Percentiles rank a stretch among this genome's conserved stretches.
Conservation (phyloP, 2,329 filamentous ascomycete species). For the Bipolaris cookei region DNA sequence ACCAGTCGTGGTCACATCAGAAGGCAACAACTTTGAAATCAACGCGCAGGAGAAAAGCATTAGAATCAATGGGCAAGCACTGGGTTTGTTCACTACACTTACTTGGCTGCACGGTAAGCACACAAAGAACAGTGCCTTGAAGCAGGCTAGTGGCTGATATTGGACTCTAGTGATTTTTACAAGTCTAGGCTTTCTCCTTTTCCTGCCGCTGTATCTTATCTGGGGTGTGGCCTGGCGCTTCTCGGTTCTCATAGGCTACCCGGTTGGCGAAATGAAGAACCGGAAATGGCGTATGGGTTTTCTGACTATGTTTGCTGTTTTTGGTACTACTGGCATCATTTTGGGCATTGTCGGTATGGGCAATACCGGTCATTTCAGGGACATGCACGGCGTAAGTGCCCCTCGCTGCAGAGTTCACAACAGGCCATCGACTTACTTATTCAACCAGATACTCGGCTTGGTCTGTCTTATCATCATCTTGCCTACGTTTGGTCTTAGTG, state of each 20-base stretch:
- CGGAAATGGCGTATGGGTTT: conserved; percentile 36
- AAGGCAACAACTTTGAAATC: conserved; percentile 35
- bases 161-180: conserved; percentile 25
- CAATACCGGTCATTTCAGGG: conserved; percentile 31
- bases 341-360: conserved; percentile 38
- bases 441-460: conserved; percentile 33
- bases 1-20: conserved; percentile 30
- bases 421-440: background rate
- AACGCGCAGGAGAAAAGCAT: conserved; percentile 24
- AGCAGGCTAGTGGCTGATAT: background rate
- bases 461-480: conserved; percentile 28
- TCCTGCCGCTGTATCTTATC: conserved; percentile 36
- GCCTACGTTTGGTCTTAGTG: conserved; percentile 23
- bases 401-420: background rate
- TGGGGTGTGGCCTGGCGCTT: conserved; percentile 35
- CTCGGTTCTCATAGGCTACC: conserved; percentile 31
- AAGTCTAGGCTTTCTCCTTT: conserved; percentile 32
- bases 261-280: conserved; percentile 32
- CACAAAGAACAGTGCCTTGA: background rate
- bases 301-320: conserved; percentile 25
- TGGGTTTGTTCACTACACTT: conserved; percentile 27
- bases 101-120: conserved; percentile 34
- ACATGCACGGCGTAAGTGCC: conserved; percentile 31
- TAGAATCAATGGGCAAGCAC: conserved; percentile 29
- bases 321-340: conserved; percentile 26